A percentile compares a stretch with the other conserved stretches of the same genome.
Conservation (phyloP, 2,329 filamentous ascomycete species). For the Pseudogymnoascus sp. region DNA sequence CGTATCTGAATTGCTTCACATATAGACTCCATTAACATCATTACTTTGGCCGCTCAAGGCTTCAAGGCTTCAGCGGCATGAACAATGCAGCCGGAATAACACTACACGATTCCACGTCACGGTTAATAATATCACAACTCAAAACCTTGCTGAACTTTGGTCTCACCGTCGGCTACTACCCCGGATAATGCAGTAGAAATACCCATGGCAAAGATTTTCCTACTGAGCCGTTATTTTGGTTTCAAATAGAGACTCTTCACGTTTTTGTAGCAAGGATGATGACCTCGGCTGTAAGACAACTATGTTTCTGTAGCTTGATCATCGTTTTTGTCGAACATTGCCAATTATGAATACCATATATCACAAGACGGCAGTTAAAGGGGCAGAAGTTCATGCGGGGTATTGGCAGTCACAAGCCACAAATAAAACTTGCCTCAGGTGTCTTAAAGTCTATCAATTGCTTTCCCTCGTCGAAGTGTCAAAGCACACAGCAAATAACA, state of each 20-base stretch:
- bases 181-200: background rate
- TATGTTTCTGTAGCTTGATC: background rate
- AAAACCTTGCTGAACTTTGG: background rate
- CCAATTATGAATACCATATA: background rate
- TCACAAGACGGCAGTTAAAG: background rate
- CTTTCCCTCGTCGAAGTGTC: background rate
- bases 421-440: background rate
- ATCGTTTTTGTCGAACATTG: background rate
- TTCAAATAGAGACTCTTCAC: background rate
- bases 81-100: background rate
- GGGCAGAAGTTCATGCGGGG: background rate
- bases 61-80: background rate
- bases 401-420: background rate
- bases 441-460: constrained; percentile 6
- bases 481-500: background rate
- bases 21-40: background rate
- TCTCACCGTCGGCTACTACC: background rate
- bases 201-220: background rate
- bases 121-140: background rate
- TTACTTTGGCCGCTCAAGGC: background rate
- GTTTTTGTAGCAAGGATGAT: background rate
- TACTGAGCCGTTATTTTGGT: background rate
- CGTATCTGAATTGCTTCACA: background rate
- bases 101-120: too few species aligned
- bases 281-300: background rate